Base-by-base conservation (phyloP, 2,329 filamentous ascomycete genomes). In the Aspergillus candidus region DNA sequence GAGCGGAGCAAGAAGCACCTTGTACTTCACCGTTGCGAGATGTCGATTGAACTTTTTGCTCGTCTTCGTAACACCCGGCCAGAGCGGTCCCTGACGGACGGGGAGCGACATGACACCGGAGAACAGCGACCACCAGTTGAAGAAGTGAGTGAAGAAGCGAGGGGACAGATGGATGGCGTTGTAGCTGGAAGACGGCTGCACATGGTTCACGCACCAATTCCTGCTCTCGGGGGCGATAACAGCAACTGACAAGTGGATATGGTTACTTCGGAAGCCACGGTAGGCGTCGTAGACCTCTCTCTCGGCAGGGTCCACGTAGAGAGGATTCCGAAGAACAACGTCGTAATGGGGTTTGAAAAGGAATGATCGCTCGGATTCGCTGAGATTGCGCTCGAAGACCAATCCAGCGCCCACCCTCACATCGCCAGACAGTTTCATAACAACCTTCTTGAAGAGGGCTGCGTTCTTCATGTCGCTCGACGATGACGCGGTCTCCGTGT, bases 1-100 rank as follows among this genome's bases (percentile, higher is more conserved):
- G 2, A 98, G 72, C 0, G 93, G 93, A 2, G 93, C 94, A 12
- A 98, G 74, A 3, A 97, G 76, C 15, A 98, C 72, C 50, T 91
- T 96, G 71, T 97, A 97, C 72, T 98, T 98, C 73, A 98, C 90
- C 7, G 94, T 98, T n/a, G 89, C 91, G 49, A 98, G 73, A 67
- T 98, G 94, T 39, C 93, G 81, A 11, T 91, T 91, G 63, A 98
- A 98, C 64, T 98, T 98, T 71, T 98, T 98, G 74, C 88, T 96
- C 36, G 88, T 93, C 73, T 95, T 96, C 56, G 96, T 93, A 17
- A 89, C 79, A 0, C 88, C 89, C 5, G 90, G 91, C 82, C 90
- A 98, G 3, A 98, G 76, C 37, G 79, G 78, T 12, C 93, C 93
- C 70, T 98, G 94, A 1, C 93, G 87, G 45, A 98, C 85, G 10